Conservation (phyloP, 805 yeast genomes). For the Dipodascus albidus region DNA sequence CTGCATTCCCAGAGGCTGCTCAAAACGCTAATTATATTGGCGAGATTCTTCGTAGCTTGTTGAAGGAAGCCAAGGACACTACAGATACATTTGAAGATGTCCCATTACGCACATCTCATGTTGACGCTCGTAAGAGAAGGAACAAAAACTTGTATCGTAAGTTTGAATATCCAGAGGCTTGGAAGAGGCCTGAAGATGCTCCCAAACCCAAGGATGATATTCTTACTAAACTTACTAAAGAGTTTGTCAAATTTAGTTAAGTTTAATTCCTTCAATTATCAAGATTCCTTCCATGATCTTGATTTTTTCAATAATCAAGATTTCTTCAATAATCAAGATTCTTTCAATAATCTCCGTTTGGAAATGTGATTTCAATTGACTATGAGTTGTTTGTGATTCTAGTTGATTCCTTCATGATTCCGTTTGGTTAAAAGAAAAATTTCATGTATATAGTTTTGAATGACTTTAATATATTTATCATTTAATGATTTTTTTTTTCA, state of each 20-base stretch:
- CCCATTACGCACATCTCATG: slow-evolving; percentile 73
- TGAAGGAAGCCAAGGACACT: slow-evolving; percentile 53
- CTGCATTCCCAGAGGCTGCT: slow-evolving; percentile 59
- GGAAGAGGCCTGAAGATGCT: slow-evolving; percentile 70
- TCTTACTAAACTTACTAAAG: slow-evolving; percentile 6
- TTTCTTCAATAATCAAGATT: no score
- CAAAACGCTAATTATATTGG: slow-evolving; percentile 74
- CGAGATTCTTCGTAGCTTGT: slow-evolving; percentile 47
- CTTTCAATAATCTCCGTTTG: no score
- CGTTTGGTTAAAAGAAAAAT: no score
- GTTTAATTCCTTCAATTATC: no score
- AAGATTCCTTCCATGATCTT: no score
- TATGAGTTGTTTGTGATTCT: no score
- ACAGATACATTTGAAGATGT: slow-evolving; percentile 58
- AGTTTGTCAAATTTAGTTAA: slow-evolving; percentile 7
- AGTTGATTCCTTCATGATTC: no score
- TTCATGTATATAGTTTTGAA: slow-evolving; percentile 6
- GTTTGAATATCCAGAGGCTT: slow-evolving; percentile 58
- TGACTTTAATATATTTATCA: not conserved
- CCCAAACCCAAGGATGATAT: slow-evolving; percentile 34
- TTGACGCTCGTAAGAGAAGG: slow-evolving; percentile 34
- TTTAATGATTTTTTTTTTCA: not conserved
- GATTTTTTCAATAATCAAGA: no score
- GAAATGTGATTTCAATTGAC: no score
- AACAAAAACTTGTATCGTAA: slow-evolving; percentile 30